These are phyloP conservation scores for Kalanchoe fedtschenkoi DNA, from an alignment of 164 flowering plant genomes.

Conservation along the genomic window DNA sequence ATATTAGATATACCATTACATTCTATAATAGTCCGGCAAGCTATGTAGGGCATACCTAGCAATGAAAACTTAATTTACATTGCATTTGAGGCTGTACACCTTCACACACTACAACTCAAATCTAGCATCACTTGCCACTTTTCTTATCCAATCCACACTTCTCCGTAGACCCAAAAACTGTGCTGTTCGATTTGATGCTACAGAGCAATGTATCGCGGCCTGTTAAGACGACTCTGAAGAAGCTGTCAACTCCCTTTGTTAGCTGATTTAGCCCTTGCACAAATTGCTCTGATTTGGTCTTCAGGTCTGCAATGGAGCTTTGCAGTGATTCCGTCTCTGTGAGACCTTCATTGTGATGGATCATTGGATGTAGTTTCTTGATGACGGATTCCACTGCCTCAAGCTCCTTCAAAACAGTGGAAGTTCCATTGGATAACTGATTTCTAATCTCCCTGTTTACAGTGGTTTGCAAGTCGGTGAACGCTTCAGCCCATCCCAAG, in stretches of 20 bases:
- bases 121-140: constrained; percentile 17
- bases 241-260: constrained; percentile 55
- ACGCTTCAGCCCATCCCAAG: constrained; percentile 58
- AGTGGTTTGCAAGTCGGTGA: constrained; percentile 34
- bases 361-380: constrained; percentile 34
- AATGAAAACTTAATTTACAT: too few species aligned
- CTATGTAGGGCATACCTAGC: too few species aligned
- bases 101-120: too few species aligned
- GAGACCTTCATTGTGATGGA: constrained; percentile 19
- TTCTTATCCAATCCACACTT: constrained; percentile 16
- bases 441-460: constrained; percentile 48
- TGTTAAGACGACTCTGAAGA: constrained; percentile 58
- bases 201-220: constrained; percentile 84
- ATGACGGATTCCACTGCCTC: constrained; percentile 40
- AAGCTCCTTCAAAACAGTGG: constrained; percentile 45
- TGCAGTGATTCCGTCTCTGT: constrained; percentile 23
- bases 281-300: constrained; percentile 25
- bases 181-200: constrained; percentile 36
- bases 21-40: too few species aligned
- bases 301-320: constrained; percentile 26
- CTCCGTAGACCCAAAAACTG: constrained; percentile 14
- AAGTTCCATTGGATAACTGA: constrained; percentile 19
- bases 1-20: too few species aligned
- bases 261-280: constrained; percentile 57
- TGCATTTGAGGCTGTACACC: too few species aligned